Conservation (phyloP, 2,329 filamentous ascomycete species). For the Alternaria atra region DNA sequence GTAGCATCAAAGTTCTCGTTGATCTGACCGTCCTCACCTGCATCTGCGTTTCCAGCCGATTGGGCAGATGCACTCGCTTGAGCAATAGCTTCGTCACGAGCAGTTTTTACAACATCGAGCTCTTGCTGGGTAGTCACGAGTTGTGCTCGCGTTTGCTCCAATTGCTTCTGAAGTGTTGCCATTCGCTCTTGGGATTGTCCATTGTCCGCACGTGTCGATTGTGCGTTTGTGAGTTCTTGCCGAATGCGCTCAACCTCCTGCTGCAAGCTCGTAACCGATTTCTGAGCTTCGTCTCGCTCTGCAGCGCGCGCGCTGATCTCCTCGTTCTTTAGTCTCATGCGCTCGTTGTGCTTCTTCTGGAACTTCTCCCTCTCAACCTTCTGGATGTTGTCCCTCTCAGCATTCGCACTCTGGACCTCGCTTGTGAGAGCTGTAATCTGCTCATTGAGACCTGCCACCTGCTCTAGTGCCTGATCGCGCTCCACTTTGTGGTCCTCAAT, state of each 20-base stretch:
- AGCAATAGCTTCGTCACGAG: constrained; percentile 70
- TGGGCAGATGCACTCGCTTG: constrained; percentile 55
- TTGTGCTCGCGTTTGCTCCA: constrained; percentile 31
- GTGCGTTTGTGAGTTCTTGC: constrained; percentile 28
- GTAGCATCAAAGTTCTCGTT: constrained; percentile 43
- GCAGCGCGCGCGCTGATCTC: constrained; percentile 60
- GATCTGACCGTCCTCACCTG: constrained; percentile 60
- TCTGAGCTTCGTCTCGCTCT: constrained; percentile 70
- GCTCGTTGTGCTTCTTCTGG: constrained; percentile 46
- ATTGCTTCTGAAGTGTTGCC: constrained; percentile 58
- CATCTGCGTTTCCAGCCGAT: constrained; percentile 41
- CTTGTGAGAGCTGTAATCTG: constrained; percentile 53
- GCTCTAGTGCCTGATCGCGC: constrained; percentile 60
- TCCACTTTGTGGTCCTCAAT: constrained; percentile 67
- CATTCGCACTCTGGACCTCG: constrained; percentile 22
- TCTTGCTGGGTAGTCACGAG: constrained; percentile 45
- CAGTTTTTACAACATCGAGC: constrained; percentile 68
- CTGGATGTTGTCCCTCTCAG: constrained; percentile 19
- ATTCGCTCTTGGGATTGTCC: constrained; percentile 64
- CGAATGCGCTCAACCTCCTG: constrained; percentile 71
- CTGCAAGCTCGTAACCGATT: constrained; percentile 31
- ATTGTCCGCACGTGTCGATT: constrained; percentile 26
- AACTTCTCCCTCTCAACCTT: constrained; percentile 63
- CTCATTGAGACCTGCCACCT: constrained; percentile 59
- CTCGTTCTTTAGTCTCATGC: constrained; percentile 53